Base-by-base conservation (phyloP, 2,329 filamentous ascomycete species). In the Fusarium pininemorale region DNA sequence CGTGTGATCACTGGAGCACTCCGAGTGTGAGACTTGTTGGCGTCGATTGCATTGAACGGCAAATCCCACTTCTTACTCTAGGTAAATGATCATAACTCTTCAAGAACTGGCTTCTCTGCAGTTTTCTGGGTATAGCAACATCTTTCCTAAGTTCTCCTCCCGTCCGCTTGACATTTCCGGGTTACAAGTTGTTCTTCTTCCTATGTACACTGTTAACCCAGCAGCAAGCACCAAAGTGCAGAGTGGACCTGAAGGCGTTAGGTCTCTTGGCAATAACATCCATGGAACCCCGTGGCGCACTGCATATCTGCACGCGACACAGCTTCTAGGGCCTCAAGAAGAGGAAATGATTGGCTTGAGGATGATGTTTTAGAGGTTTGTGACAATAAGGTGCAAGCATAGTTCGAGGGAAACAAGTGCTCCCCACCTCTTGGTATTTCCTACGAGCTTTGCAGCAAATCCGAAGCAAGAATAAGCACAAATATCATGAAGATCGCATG, bases 231-330 rank as follows among this genome's bases (percentile, higher is more conserved):
- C 48, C 48, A 60, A 47, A 66, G 58, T 66, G 55, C 59, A 35
- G 55, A 74, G 71, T 74, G 71, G 71, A 72, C 37, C 64, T 72
- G 35, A 54, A 45, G 58, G 39, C 48, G 28, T 51, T 69, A 38
- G 51, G 66, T 22, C 41, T 61, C 56, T 66, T 61, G 69, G 55
- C 59, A 57, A 48, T 42, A 39, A 59, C 53, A 68, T 50, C 24
- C 42, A 59, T 57, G 71, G 63, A 59, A 65, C 55, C 66, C 59
- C 42, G 63, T 74, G 71, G 71, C 67, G 67, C 47, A 57, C 63
- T 58, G 67, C 35, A 66, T 60, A 42, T 61, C 71, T 70, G 71
- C 71, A 74, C 71, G 71, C 71, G 71, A 74, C 72, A 74, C 72
- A 59, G 45, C 41, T 50, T 64, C 63, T 51, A 24, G 53, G 53